These are phyloP conservation scores for Paralagenidium karlingii DNA, from an alignment of 352 stramenopile genomes.

Conservation along the genomic window DNA sequence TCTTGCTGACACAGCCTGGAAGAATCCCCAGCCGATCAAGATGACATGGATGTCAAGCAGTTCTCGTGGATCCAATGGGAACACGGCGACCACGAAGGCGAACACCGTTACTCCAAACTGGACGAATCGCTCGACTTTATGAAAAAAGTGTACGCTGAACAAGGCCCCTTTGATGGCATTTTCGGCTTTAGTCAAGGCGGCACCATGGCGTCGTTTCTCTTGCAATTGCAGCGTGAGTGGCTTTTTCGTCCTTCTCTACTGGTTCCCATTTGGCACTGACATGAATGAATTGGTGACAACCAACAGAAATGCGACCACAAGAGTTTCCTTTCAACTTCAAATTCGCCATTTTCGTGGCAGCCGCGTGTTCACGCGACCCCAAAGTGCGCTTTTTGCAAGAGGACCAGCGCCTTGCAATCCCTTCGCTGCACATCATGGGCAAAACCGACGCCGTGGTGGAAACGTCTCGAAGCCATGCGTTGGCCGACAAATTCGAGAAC, in stretches of 20 bases:
- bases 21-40: slow-evolving; percentile 17
- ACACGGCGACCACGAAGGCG: slow-evolving; percentile 20
- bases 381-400: slow-evolving; percentile 15
- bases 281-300: not conserved
- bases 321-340: slow-evolving; percentile 43
- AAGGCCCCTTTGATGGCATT: slow-evolving; percentile 77
- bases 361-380: slow-evolving; percentile 26
- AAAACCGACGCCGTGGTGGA: slow-evolving; percentile 59
- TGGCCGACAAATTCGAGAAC: slow-evolving; percentile 41
- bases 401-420: slow-evolving; percentile 30
- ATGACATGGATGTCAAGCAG: slow-evolving; percentile 25
- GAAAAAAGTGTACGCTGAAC: slow-evolving; percentile 32
- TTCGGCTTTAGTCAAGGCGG: slow-evolving; percentile 80
- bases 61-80: slow-evolving; percentile 69
- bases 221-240: slow-evolving; percentile 48
- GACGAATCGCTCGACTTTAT: slow-evolving; percentile 62
- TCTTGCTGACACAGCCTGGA: no score
- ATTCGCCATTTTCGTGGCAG: slow-evolving; percentile 67
- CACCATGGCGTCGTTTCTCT: slow-evolving; percentile 45
- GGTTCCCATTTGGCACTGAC: not conserved
- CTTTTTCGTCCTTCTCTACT: not conserved
- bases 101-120: slow-evolving; percentile 29
- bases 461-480: slow-evolving; percentile 31
- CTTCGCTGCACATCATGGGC: slow-evolving; percentile 74
- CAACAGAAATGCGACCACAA: slow-evolving; percentile 18